These are phyloP conservation scores for Catunica adiposa DNA, from an alignment of 2,329 filamentous ascomycete species.

Conservation along the genomic window DNA sequence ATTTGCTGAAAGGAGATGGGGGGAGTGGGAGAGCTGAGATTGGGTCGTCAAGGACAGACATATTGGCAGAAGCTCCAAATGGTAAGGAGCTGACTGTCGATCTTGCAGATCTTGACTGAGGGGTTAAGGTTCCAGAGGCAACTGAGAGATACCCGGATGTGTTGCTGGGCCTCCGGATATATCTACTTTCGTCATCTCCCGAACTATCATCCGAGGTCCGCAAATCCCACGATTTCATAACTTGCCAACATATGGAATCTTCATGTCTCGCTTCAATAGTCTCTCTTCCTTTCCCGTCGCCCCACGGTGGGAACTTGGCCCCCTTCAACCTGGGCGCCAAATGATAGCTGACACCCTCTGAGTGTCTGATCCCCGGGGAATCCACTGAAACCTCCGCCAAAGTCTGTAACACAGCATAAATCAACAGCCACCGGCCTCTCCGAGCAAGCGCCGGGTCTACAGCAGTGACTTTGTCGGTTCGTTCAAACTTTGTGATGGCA, in stretches of 20 bases:
- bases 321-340: slow-evolving; percentile 37
- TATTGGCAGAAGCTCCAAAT: slow-evolving; percentile 7
- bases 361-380: slow-evolving; percentile 34
- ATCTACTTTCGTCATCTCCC: no score
- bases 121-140: background rate
- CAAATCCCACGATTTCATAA: slow-evolving; percentile 17
- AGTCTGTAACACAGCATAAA: slow-evolving; percentile 44
- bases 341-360: slow-evolving; percentile 38
- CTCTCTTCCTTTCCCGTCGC: slow-evolving; percentile 17
- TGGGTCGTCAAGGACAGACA: background rate
- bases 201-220: background rate
- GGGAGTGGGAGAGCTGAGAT: no score
- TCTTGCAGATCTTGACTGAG: no score
- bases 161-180: background rate
- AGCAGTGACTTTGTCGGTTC: slow-evolving; percentile 32
- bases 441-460: slow-evolving; percentile 39
- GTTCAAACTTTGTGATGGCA: slow-evolving; percentile 39
- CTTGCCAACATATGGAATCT: slow-evolving; percentile 36
- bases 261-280: slow-evolving; percentile 23
- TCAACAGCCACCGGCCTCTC: slow-evolving; percentile 42
- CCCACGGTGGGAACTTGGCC: slow-evolving; percentile 39
- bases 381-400: slow-evolving; percentile 44
- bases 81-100: slow-evolving; percentile 14
- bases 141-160: no score
- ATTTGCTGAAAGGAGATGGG: background rate